Conservation (phyloP, 257 asterid species). For the Asclepias syriaca region DNA sequence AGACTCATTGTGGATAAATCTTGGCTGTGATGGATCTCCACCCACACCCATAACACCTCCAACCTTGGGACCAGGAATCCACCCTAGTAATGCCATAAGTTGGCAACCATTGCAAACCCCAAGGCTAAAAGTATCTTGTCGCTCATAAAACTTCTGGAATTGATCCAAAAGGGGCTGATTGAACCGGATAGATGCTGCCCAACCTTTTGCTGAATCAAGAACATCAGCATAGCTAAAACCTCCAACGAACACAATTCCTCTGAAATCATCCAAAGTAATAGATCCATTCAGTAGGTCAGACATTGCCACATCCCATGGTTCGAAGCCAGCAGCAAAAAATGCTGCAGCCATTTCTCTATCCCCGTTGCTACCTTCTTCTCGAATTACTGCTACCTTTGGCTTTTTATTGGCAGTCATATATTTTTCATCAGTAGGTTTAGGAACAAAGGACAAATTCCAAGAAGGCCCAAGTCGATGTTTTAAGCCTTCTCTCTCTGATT, state of each 20-base stretch:
- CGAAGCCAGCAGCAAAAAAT: slow-evolving; percentile 84
- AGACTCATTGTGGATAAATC: slow-evolving; percentile 81
- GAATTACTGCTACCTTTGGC: slow-evolving; percentile 81
- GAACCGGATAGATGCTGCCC: slow-evolving; percentile 91
- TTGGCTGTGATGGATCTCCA: slow-evolving; percentile 80
- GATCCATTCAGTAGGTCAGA: slow-evolving; percentile 83
- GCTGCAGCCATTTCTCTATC: slow-evolving; percentile 98
- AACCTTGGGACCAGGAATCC: slow-evolving; percentile 81
- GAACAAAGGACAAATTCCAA: slow-evolving; percentile 73
- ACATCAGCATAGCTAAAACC: slow-evolving; percentile 97
- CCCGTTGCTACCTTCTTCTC: slow-evolving; percentile 98
- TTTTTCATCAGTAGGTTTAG: slow-evolving; percentile 45
- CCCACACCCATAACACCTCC: slow-evolving; percentile 64
- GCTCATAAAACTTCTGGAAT: slow-evolving; percentile 68
- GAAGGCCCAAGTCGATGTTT: slow-evolving; percentile 57
- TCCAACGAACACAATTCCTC: slow-evolving; percentile 81
- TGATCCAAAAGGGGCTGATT: slow-evolving; percentile 61
- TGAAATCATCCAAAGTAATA: slow-evolving; percentile 43
- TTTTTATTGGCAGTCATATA: slow-evolving; percentile 46
- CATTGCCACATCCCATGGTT: slow-evolving; percentile 92
- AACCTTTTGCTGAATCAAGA: slow-evolving; percentile 90
- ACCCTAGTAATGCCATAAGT: slow-evolving; percentile 94
- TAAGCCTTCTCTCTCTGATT: slow-evolving; percentile 72
- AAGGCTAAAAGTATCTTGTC: slow-evolving; percentile 80
- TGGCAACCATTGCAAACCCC: slow-evolving; percentile 45